phyloP scores from a whole-genome alignment of 1,284 basidiomycete species.

The Irpex sp. region DNA sequence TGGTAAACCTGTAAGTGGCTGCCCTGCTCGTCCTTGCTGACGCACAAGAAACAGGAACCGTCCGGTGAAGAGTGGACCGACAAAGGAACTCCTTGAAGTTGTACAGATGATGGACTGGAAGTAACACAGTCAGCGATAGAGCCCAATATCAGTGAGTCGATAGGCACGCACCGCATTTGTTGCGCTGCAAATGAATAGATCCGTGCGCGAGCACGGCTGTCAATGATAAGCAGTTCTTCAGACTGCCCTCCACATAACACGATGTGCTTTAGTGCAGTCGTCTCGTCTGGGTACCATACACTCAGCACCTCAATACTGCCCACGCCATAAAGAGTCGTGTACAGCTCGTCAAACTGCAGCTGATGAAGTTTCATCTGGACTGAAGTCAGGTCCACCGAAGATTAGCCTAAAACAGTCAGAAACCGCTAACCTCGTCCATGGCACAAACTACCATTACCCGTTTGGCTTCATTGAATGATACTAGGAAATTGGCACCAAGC shows the following conservation, averaged over 20 bases:
- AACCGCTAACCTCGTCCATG: no score
- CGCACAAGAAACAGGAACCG: slow-evolving; percentile 43
- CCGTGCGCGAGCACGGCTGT: slow-evolving; percentile 33
- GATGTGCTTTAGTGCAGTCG: no score
- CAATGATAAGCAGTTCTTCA: slow-evolving; percentile 48
- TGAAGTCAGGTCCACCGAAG: no score
- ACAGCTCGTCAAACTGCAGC: slow-evolving; percentile 42
- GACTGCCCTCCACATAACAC: slow-evolving; percentile 1
- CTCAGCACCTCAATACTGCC: slow-evolving; percentile 38
- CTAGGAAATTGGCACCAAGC: no score
- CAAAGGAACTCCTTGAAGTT: slow-evolving; percentile 31
- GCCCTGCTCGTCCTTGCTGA: slow-evolving; percentile 13
- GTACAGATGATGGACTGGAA: slow-evolving; percentile 43
- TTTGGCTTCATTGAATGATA: no score
- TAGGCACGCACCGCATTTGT: slow-evolving; percentile 42
- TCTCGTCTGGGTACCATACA: slow-evolving; percentile 37
- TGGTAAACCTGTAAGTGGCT: slow-evolving; percentile 40
- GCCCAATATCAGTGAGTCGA: no score
- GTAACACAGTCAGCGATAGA: neutral
- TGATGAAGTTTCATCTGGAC: slow-evolving; percentile 11
- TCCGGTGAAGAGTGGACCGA: slow-evolving; percentile 45
- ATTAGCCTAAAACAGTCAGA: no score
- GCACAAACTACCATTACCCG: no score
- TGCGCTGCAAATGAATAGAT: slow-evolving; percentile 49
- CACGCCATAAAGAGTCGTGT: slow-evolving; percentile 30